Conservation (phyloP, 2,329 filamentous ascomycete species). For the Pezicula carpinea region DNA sequence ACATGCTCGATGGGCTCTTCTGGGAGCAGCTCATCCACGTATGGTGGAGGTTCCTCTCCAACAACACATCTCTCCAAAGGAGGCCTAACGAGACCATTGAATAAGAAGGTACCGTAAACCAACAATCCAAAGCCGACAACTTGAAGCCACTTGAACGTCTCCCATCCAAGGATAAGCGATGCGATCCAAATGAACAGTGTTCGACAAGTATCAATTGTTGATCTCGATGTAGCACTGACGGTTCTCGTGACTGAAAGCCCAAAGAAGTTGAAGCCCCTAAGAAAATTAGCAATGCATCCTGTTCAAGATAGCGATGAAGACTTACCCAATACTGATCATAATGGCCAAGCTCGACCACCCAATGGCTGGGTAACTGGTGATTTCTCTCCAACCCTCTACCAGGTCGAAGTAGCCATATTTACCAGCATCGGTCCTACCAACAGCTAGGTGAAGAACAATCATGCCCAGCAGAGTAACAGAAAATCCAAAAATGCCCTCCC, state of each 20-base stretch:
- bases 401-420: slow-evolving; percentile 86
- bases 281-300: slow-evolving; percentile 6
- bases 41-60: slow-evolving; percentile 33
- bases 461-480: slow-evolving; percentile 72
- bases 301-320: slow-evolving; percentile 13
- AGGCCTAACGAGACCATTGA: slow-evolving; percentile 88
- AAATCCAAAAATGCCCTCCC: slow-evolving; percentile 94
- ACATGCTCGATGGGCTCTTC: slow-evolving; percentile 80
- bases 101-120: slow-evolving; percentile 94
- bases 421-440: slow-evolving; percentile 72
- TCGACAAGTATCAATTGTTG: slow-evolving; percentile 94
- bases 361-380: slow-evolving; percentile 67
- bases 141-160: slow-evolving; percentile 96
- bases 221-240: slow-evolving; percentile 88
- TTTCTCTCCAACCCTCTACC: slow-evolving; percentile 76
- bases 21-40: slow-evolving; percentile 63
- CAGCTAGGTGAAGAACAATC: slow-evolving; percentile 69
- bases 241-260: slow-evolving; percentile 85
- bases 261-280: slow-evolving; percentile 96
- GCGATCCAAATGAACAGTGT: slow-evolving; percentile 98
- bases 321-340: slow-evolving; percentile 96
- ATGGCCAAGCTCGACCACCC: slow-evolving; percentile 78
- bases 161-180: slow-evolving; percentile 89
- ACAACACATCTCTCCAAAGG: slow-evolving; percentile 66
- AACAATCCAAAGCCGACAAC: slow-evolving; percentile 82